Evolutionary conservation across 2,329 filamentous ascomycete species (phyloP), one percentile per base, ranked within the genome.

Genomic region (Phialophora expanda): DNA sequence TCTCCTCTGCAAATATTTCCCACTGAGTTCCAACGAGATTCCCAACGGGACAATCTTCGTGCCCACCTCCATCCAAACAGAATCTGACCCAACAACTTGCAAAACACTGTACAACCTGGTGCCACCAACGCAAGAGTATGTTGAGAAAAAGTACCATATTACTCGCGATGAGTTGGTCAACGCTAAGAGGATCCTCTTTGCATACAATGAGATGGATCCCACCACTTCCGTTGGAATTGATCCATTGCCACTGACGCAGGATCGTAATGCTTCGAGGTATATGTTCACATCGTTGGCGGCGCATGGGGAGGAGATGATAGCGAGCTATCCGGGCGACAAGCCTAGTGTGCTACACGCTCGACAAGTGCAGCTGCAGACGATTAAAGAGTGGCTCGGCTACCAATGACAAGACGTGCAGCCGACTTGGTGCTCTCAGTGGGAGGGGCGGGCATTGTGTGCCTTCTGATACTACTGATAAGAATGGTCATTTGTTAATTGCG

Each of bases 1-100:
- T 38, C 59, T 66, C 14, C n/a, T 58, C 5, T 64, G 61, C 41
- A 57, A 51, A 9, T 66, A 66, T 53, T 61, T 61, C 44, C 63
- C 63, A 4, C 38, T 61, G 14, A 48, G 50, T 11, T 38, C 34
- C 17, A 50, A 61, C 58, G 50, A 62, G 44, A 44, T 61, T 28
- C 48, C 59, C 20, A 41, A 56, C 20, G 63, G 63, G 20, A 66
- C 63, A 4, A 56, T 66, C 58, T 66, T 62, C 58, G 38, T 56
- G 3, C 50, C 58, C 14, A 56, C 34, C 1, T 46, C 50, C 11
- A 44, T 61, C 22, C 41, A 56, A 20, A 51, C 38, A 8, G 58
- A 56, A 22, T 28, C 14, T 14, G 58, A 62, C 53, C 14, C 20
- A 34, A 20, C n/a, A n/a, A 50, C 51, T n/a, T 62, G 64, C 51